Conservation (phyloP, 2,329 filamentous ascomycete genomes). For the Sordariomycetes sp. region DNA sequence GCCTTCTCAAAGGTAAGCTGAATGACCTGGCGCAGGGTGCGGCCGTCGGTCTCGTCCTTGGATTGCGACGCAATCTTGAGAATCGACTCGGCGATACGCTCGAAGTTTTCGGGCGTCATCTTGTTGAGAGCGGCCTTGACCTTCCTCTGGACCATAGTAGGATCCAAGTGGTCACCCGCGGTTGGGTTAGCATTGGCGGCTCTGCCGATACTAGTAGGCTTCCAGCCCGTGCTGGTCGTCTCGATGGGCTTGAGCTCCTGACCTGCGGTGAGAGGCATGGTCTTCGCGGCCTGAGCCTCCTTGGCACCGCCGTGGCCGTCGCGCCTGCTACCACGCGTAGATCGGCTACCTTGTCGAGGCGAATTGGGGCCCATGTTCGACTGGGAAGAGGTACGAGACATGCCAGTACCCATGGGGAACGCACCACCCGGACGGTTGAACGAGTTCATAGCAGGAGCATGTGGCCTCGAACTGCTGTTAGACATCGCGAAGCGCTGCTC, state of each 20-base stretch:
- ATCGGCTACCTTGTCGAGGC: constrained; percentile 57
- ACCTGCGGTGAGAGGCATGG: constrained; percentile 84
- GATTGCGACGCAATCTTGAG: constrained; percentile 88
- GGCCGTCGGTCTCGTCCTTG: constrained; percentile 88
- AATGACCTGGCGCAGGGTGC: constrained; percentile 93
- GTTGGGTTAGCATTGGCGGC: constrained; percentile 24
- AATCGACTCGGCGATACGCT: constrained; percentile 89
- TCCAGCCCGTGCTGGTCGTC: constrained; percentile 73
- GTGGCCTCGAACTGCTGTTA: constrained; percentile 38
- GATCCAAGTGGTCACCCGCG: constrained; percentile 56
- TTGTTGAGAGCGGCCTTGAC: constrained; percentile 98
- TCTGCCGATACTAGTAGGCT: constrained; percentile 62
- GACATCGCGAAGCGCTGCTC: constrained; percentile 65
- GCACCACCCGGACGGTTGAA: constrained; percentile 40
- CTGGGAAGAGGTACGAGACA: constrained; percentile 57
- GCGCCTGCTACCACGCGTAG: constrained; percentile 48
- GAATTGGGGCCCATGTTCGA: constrained; percentile 57
- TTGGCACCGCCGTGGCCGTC: constrained; percentile 41
- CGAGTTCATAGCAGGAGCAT: constrained; percentile 25
- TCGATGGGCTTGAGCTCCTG: constrained; percentile 74
- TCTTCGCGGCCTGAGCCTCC: constrained; percentile 67
- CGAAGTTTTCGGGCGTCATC: constrained; percentile 99
- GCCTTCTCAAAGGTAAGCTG: constrained; percentile 99
- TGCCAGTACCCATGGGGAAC: constrained; percentile 52
- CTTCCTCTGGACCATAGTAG: constrained; percentile 94